Base-by-base conservation (phyloP, 1,284 basidiomycete genomes). In the Marasmius tenuissimus region DNA sequence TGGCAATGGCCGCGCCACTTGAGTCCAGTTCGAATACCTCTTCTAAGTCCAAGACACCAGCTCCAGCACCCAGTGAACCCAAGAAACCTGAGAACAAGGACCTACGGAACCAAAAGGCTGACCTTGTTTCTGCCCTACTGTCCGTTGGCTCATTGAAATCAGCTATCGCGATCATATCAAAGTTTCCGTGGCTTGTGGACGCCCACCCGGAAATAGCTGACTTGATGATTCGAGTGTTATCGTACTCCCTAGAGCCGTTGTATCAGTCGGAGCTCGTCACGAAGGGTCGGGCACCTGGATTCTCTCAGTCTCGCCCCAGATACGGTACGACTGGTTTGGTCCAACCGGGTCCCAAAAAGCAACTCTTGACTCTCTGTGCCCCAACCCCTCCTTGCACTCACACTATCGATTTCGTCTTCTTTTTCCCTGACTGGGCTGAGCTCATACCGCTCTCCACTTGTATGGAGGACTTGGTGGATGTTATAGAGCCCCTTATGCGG, bases 1-100 rank as follows among this genome's bases (percentile, higher is more conserved):
- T 96, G 18, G 91, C 94, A 0, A 91, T 94, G 85, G 94, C 96
- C 18, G 95, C 93, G 1, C 92, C 97, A 1, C 79, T 98, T 16
- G 89, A 91, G 63, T 91, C 92, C 22, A 74, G 76, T 14, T 62
- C 76, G 54, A 67, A 72, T 58, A 65, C 77, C 57, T 64, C 76
- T 61, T 61, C 77, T 4, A 80, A 80, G 60, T 53, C 74, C 6
- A 80, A 78, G 67, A 58, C 69, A 20, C 61, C 77, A 14, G 60
- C 72, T 8, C 67, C 70, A 33, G 67, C 75, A 42, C 27, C 27
- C 27, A 27, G 2, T 27, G 81, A 89, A 65, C 67, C 70, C 6
- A 85, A 82, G 68, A 83, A 81, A 64, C 61, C 68, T 5, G 81
- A 84, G 48, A 64, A 73, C 35, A 90, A 86, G 68, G 82, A 85